Percentiles rank a stretch among this genome's conserved stretches.
These are phyloP conservation scores for Ophiostoma sp. DNA, from an alignment of 2,329 filamentous ascomycete species.

Conservation along the genomic window DNA sequence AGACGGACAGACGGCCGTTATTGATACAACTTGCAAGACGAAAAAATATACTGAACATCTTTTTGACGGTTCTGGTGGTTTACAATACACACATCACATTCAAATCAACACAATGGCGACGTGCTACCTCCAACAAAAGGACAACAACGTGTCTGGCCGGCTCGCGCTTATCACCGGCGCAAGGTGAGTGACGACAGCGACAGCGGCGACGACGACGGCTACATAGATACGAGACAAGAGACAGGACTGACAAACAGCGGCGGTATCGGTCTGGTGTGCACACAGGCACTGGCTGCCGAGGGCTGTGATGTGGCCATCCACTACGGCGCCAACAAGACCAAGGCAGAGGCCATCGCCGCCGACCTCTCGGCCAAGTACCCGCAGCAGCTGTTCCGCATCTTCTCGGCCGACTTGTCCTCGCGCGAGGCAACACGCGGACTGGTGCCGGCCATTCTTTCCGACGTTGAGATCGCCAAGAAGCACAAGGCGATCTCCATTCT, in stretches of 20 bases:
- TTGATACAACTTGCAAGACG: background rate
- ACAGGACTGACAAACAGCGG: constrained; percentile 13
- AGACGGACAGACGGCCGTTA: background rate
- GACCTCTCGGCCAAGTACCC: constrained; percentile 28
- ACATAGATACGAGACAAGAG: background rate
- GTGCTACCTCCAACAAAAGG: constrained; percentile 23
- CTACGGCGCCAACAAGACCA: constrained; percentile 31
- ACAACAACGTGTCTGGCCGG: constrained; percentile 35
- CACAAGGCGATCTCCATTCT: constrained; percentile 50
- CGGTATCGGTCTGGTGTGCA: constrained; percentile 34
- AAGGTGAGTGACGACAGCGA: constrained; percentile 18
- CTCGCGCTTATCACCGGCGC: constrained; percentile 37
- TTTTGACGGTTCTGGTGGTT: background rate
- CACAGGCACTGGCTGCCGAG: constrained; percentile 34
- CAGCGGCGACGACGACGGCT: background rate
- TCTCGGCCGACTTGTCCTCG: constrained; percentile 54
- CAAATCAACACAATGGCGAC: constrained; percentile 11
- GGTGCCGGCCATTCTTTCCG: constrained; percentile 29
- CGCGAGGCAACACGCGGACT: constrained; percentile 41
- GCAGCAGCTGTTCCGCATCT: constrained; percentile 31
- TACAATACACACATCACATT: background rate
- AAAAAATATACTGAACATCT: background rate
- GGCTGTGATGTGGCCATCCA: constrained; percentile 36
- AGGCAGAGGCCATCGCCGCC: constrained; percentile 31
- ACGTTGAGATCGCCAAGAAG: constrained; percentile 44